Conservation (phyloP, 2,329 filamentous ascomycete genomes). For the Monilinia laxa region DNA sequence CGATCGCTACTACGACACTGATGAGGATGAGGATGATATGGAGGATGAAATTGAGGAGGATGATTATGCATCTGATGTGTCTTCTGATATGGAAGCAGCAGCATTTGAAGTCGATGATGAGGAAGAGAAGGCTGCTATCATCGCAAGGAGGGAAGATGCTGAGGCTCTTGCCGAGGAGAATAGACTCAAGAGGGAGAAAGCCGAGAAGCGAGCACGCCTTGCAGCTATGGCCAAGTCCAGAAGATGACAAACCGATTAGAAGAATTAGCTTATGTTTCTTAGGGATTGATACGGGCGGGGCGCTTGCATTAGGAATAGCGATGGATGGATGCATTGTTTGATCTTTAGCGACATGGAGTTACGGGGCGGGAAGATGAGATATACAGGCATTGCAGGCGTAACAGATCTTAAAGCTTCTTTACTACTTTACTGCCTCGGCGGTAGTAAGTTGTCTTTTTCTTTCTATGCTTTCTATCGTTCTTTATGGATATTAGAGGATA, state of each 20-base stretch:
- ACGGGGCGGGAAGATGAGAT: slow-evolving; percentile 12
- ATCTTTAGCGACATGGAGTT: slow-evolving; percentile 25
- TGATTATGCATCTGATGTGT: slow-evolving; percentile 64
- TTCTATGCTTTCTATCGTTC: background rate
- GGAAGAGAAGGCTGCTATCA: slow-evolving; percentile 60
- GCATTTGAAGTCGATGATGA: slow-evolving; percentile 72
- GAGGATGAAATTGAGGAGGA: slow-evolving; percentile 45
- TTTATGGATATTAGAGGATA: slow-evolving; percentile 14
- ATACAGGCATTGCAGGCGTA: slow-evolving; percentile 25
- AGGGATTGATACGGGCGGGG: slow-evolving; percentile 17
- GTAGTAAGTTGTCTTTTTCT: background rate
- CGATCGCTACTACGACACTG: slow-evolving; percentile 43
- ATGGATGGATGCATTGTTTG: slow-evolving; percentile 21
- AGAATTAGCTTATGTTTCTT: background rate
- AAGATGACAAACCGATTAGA: slow-evolving; percentile 12
- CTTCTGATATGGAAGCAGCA: slow-evolving; percentile 78
- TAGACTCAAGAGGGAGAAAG: slow-evolving; percentile 61
- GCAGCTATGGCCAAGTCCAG: slow-evolving; percentile 38
- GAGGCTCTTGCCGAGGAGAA: slow-evolving; percentile 63
- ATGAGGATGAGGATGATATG: slow-evolving; percentile 35
- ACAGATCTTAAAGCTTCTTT: slow-evolving; percentile 13
- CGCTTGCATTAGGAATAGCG: slow-evolving; percentile 6
- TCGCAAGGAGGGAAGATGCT: slow-evolving; percentile 67
- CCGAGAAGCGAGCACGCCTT: slow-evolving; percentile 45
- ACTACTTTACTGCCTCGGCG: background rate